Base-by-base conservation (phyloP, 1,284 basidiomycete species). In the Cystobasidium pallidum region DNA sequence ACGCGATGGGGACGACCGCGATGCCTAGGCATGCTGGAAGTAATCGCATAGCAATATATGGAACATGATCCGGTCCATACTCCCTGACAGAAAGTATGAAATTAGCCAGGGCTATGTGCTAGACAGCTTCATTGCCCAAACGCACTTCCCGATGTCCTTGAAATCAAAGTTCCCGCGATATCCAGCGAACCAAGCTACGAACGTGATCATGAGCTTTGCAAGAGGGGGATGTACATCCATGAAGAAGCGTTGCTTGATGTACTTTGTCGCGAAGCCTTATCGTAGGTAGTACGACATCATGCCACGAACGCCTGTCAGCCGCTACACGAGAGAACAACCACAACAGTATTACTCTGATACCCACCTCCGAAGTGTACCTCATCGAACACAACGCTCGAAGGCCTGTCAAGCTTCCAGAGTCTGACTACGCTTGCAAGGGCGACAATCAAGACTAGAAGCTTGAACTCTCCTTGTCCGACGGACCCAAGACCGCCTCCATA, bases 171-270 rank as follows among this genome's bases (percentile, higher is more conserved):
- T 84, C 1, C 95, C 96, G 76, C 95, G 86, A 78, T 92, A 99
- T n/a, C 96, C 91, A 64, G 87, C 90, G 3, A 96, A 73, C 79
- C 90, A 95, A 0, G 88, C 94, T 7, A 91, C 90, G 30, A 96
- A 84, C 0, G 95, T 95, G 78, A 99, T 94, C 72, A 99, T 84
- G 26, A 99, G 86, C 80, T 99, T 99, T 36, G 94, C 95, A 6
- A 99, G 84, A 1, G 96, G 96, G 0, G 96, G 95, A 80, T 99
- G 95, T 0, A 99, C 95, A 79, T 99, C 96, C 81, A 99, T 86
- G 87, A 82, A 92, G 83, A 94, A 95, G 65, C 87, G 86, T 17
- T 89, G 91, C 81, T 91, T 91, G 84, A 94, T 91, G 81, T 83
- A 95, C 78, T 92, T 93, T 66, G 87, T 86, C 1, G 94, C 91